Evolutionary conservation across 163 green algal species (phyloP), one percentile per base, ranked within the genome.

Genomic region (Scenedesmus sp.): DNA sequence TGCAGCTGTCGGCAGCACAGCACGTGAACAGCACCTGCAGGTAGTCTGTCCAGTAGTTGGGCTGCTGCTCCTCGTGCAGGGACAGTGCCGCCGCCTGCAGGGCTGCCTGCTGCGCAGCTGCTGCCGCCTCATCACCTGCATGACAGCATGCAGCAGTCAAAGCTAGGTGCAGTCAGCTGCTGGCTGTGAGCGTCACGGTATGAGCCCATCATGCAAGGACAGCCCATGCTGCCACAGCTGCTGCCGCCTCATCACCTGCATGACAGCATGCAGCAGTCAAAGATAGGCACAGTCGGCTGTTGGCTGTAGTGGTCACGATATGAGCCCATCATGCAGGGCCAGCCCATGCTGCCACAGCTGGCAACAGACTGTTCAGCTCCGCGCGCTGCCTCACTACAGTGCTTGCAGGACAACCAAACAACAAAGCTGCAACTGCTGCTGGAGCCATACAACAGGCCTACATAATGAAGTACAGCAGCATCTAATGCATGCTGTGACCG

Each of bases 31-130:
- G 79, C 13, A 94, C 95, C 91, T 97, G 97, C n/a, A 96, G 91
- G 53, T 93, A 97, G 81, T 97, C 96, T 24, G 96, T 97, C 92
- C 95, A 97, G 88, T 95, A 95, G 0, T 80, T 65, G 2, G 85
- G 70, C 18, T 84, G n/a, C 51, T 76, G 18, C 82, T 87, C 65
- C 20, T 30, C 49, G 18, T 96, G 90, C 70, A 96, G 86, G 49
- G 92, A 51, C 35, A 18, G 37, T 0, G 93, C 92, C 1, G 95
- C 94, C 37, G 85, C 92, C 49, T 94, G 92, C 43, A 95, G 90
- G 1, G 88, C 83, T 68, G 81, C 89, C 70, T 89, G 65, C 46
- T 89, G 42, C n/a, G 65, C 65, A 35, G 65, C n/a, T 73, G 30
- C 24, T 51, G 56, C 40, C 46, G 46, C 43, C 46, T 46, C 65